Evolutionary conservation across 2,329 filamentous ascomycete genomes (phyloP).

Genomic region (Tolypocladium amazonense): DNA sequence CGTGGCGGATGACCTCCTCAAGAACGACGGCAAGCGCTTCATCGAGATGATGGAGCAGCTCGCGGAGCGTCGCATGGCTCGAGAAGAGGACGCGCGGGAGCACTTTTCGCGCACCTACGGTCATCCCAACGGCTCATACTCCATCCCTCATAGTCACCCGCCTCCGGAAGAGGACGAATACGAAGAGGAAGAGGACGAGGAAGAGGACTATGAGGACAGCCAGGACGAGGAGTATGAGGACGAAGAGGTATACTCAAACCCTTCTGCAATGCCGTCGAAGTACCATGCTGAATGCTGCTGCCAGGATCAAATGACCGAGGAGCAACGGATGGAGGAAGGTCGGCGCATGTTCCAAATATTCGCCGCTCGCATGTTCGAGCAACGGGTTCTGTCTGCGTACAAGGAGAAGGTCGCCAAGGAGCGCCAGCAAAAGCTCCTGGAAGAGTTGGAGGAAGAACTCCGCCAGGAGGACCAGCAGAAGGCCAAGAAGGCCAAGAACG

Average conservation of each 20-base stretch:
- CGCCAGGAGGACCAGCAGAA: constrained; percentile 67
- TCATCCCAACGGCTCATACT: constrained; percentile 50
- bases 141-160: constrained; percentile 58
- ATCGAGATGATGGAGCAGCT: constrained; percentile 99
- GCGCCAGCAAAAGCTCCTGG: constrained; percentile 78
- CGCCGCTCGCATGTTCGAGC: constrained; percentile 97
- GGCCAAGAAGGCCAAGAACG: constrained; percentile 87
- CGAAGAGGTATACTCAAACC: constrained; percentile 56
- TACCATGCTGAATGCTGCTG: constrained; percentile 34
- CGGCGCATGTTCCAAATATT: constrained; percentile 99
- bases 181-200: constrained; percentile 54
- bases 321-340: constrained; percentile 98
- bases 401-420: constrained; percentile 93
- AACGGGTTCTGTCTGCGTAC: constrained; percentile 92
- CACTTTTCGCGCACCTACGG: constrained; percentile 49
- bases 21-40: constrained; percentile 98
- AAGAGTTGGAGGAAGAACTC: constrained; percentile 82
- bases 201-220: constrained; percentile 51
- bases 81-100: constrained; percentile 73
- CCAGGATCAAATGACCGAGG: constrained; percentile 93
- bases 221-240: constrained; percentile 63
- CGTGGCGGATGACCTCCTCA: constrained; percentile 93
- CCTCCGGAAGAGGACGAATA: constrained; percentile 69
- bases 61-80: constrained; percentile 91
- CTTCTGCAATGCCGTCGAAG: constrained; percentile 26